Conservation (phyloP, 83 land plant genomes). For the Larix sibirica region DNA sequence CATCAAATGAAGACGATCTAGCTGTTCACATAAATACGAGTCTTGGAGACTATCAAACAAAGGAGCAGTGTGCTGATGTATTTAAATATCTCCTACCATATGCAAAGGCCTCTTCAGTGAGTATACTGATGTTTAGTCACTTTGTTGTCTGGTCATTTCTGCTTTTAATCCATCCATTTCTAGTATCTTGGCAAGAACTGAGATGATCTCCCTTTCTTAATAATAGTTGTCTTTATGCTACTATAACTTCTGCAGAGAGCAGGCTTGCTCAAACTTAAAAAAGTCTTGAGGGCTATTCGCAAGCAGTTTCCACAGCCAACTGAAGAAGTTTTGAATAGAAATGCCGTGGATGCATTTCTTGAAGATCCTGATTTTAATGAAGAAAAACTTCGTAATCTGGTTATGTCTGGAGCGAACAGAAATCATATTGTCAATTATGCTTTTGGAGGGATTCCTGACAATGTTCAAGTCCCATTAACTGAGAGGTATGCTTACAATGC, state of each 20-base stretch:
- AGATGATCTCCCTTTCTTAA: not conserved
- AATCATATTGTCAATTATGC: constrained; percentile 1
- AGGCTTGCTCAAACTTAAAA: constrained; percentile 82
- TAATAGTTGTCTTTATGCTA: not conserved
- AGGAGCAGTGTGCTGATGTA: constrained; percentile 97
- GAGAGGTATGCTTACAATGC: constrained; percentile 5
- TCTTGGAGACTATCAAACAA: constrained; percentile 94
- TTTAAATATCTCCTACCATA: constrained; percentile 90
- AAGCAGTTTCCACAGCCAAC: constrained; percentile 95
- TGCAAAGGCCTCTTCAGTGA: constrained; percentile 91
- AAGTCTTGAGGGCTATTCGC: constrained; percentile 90
- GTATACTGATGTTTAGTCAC: constrained; percentile 19
- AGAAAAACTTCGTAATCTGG: constrained; percentile 65
- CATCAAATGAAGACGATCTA: constrained; percentile 79
- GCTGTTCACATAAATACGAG: constrained; percentile 83
- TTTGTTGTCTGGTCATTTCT: not conserved
- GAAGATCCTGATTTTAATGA: constrained; percentile 83
- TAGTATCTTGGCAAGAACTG: not conserved
- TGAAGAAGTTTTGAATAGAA: constrained; percentile 61
- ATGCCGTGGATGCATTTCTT: constrained; percentile 76
- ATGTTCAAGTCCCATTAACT: not conserved
- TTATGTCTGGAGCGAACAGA: constrained; percentile 6
- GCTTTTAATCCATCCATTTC: not conserved
- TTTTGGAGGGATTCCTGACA: constrained; percentile 2
- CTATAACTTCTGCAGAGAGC: constrained; percentile 56